Conservation (phyloP, 169 alveolate species). For the Plasmodium falciparum region DNA sequence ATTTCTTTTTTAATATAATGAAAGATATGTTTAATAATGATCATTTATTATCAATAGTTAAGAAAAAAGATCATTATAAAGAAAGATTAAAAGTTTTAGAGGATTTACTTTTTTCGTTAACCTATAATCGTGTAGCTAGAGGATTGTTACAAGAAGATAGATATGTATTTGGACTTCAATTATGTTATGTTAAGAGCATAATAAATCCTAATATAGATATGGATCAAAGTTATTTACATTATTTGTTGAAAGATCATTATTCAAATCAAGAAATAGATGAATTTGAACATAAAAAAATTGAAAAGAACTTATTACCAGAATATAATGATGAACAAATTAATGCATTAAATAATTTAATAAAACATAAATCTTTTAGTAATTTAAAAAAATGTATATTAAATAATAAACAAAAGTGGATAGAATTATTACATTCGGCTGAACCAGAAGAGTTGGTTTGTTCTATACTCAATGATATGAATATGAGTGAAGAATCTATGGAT, state of each 20-base stretch:
- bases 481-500: not conserved
- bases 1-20: constrained; percentile 93
- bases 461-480: constrained; percentile 12
- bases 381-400: constrained; percentile 38
- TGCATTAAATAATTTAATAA: constrained; percentile 28
- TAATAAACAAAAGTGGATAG: constrained; percentile 55
- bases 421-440: constrained; percentile 62
- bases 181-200: constrained; percentile 65
- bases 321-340: constrained; percentile 68
- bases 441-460: constrained; percentile 64
- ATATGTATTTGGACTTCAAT: constrained; percentile 53
- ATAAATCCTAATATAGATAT: constrained; percentile 27
- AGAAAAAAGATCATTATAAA: constrained; percentile 77
- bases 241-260: constrained; percentile 76
- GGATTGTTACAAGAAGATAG: constrained; percentile 75
- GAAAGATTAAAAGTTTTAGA: constrained; percentile 67
- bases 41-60: constrained; percentile 69
- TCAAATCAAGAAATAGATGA: constrained; percentile 43
- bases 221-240: constrained; percentile 27
- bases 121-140: constrained; percentile 72
- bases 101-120: constrained; percentile 31
- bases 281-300: constrained; percentile 10
- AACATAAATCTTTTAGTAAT: constrained; percentile 48
- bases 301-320: constrained; percentile 49
- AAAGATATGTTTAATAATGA: constrained; percentile 78